Evolutionary conservation across 202 grass and related monocot genomes (phyloP).

Genomic region (Hordeum pubiflorum): DNA sequence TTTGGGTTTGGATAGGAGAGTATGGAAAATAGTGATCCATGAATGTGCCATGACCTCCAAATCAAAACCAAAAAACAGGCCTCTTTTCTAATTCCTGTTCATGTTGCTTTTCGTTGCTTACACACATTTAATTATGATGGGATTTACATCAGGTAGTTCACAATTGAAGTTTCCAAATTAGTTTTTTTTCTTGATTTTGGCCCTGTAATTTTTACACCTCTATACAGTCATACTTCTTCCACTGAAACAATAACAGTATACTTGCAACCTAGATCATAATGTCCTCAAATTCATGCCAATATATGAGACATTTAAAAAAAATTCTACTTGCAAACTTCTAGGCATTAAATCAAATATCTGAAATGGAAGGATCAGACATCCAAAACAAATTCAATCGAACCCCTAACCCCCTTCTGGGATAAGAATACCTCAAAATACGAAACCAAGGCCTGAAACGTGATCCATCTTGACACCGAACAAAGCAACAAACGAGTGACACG

Average conservation of each 20-base stretch:
- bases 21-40: background rate
- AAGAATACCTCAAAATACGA: no score
- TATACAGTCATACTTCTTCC: background rate
- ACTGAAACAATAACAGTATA: background rate
- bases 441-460: background rate
- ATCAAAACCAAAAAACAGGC: background rate
- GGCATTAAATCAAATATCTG: background rate
- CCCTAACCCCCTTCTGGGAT: background rate
- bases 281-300: background rate
- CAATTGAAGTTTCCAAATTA: background rate
- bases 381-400: background rate
- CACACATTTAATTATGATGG: background rate
- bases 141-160: background rate
- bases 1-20: background rate
- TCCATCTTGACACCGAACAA: background rate
- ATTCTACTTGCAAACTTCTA: background rate
- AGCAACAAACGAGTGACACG: background rate
- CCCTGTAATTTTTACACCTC: background rate
- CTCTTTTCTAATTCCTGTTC: background rate
- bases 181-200: background rate
- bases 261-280: background rate
- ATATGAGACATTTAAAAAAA: background rate
- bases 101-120: background rate
- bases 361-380: background rate
- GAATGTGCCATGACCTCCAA: background rate